Evolutionary conservation across 768 basidiomycete species (phyloP).

Genomic region (Boletus tomentosulus): DNA sequence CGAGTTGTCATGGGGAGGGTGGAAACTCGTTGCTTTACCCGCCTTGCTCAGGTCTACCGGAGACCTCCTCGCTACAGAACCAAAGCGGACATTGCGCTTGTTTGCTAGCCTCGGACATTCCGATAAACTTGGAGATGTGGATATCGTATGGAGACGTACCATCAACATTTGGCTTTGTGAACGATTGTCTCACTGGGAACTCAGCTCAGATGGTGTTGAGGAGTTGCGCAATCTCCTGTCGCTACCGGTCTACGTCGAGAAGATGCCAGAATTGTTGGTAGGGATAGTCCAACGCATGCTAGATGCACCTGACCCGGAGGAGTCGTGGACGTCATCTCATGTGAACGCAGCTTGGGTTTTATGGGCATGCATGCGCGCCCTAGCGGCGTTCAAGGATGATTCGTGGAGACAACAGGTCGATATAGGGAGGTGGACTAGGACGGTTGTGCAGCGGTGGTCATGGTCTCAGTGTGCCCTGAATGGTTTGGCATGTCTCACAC

Average conservation of each 20-base stretch:
- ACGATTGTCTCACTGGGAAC: conserved; percentile 41
- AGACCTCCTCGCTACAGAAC: conserved; percentile 43
- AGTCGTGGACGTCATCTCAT: conserved; percentile 30
- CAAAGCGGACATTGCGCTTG: conserved; percentile 42
- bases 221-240: conserved; percentile 54
- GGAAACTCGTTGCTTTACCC: conserved; percentile 66
- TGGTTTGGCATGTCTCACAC: conserved; percentile 47
- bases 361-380: conserved; percentile 53
- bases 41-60: conserved; percentile 49
- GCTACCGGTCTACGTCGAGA: conserved; percentile 49
- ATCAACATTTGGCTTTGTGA: conserved; percentile 48
- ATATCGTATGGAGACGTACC: conserved; percentile 55
- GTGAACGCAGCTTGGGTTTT: conserved; percentile 52
- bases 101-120: conserved; percentile 44
- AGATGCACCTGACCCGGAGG: conserved; percentile 22
- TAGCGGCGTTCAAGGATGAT: conserved; percentile 35
- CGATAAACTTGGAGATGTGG: conserved; percentile 53
- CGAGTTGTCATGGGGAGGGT: conserved; percentile 70
- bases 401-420: conserved; percentile 51
- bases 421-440: conserved; percentile 44
- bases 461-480: conserved; percentile 54
- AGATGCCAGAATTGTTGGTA: conserved; percentile 39
- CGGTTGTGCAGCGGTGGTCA: conserved; percentile 48
- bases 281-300: conserved; percentile 44
- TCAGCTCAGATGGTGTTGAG: conserved; percentile 38